phyloP scores from a whole-genome alignment of 2,329 filamentous ascomycete genomes.

The Paracoccidioides brasiliensis region DNA sequence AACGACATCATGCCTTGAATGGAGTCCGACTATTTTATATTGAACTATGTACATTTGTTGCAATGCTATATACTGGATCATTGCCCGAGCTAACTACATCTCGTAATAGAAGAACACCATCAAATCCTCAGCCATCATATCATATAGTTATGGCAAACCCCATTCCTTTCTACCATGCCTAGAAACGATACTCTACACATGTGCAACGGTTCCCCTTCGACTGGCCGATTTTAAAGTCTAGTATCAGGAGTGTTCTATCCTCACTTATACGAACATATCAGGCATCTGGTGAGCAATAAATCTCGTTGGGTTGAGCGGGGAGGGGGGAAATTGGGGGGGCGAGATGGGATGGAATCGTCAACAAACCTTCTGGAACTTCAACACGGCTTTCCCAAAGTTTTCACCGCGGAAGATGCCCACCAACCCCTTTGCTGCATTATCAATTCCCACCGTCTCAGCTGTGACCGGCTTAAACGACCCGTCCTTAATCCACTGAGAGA shows the following conservation, averaged over 20 bases:
- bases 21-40: not conserved
- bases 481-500: slow-evolving; percentile 64
- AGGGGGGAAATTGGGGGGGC: too few relatives aligned
- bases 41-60: not conserved
- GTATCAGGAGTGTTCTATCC: not conserved
- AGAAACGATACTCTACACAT: too few relatives aligned
- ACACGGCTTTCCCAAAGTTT: slow-evolving; percentile 76
- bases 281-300: not conserved
- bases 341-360: not conserved
- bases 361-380: slow-evolving; percentile 46
- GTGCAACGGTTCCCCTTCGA: too few relatives aligned
- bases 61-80: not conserved
- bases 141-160: too few relatives aligned
- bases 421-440: slow-evolving; percentile 60
- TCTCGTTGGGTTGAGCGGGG: too few relatives aligned
- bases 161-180: too few relatives aligned
- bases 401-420: slow-evolving; percentile 62
- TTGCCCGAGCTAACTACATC: not conserved
- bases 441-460: slow-evolving; percentile 60
- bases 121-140: not conserved
- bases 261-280: not conserved
- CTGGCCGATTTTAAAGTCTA: not conserved
- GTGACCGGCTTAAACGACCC: slow-evolving; percentile 60
- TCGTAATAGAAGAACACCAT: not conserved
- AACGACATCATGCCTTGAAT: not conserved